These are phyloP conservation scores for Avena eriantha DNA, from an alignment of 176 grass and related monocot genomes.

Conservation along the genomic window DNA sequence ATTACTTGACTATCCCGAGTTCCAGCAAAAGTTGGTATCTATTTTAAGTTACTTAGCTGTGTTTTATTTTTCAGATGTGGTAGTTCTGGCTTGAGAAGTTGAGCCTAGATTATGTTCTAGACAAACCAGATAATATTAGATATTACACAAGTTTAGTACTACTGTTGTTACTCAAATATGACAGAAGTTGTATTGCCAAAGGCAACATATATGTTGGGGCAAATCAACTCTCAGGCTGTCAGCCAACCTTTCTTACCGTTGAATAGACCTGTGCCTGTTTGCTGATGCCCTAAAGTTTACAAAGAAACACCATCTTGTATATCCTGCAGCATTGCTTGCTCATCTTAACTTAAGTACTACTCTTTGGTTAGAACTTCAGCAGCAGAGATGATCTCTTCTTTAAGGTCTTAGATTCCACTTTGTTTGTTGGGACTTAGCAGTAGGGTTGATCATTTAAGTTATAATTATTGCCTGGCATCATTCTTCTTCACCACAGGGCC, in stretches of 20 bases:
- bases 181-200: background rate
- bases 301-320: background rate
- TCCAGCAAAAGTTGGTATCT: background rate
- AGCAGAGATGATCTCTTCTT: slow-evolving; percentile 9
- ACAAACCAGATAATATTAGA: background rate
- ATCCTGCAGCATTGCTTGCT: background rate
- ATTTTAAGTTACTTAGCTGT: background rate
- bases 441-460: slow-evolving; percentile 13
- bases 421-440: background rate
- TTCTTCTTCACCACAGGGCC: background rate
- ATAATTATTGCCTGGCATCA: slow-evolving; percentile 4
- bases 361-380: background rate
- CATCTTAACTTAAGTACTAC: slow-evolving; percentile 18
- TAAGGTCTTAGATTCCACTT: slow-evolving; percentile 2
- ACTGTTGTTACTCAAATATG: background rate
- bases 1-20: background rate
- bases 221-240: slow-evolving; percentile 19
- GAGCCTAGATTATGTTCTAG: background rate
- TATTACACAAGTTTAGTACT: slow-evolving; percentile 6
- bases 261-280: slow-evolving; percentile 19
- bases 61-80: background rate
- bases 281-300: slow-evolving; percentile 18
- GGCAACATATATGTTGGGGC: background rate
- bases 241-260: background rate
- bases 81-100: slow-evolving; percentile 3